Base-by-base conservation (phyloP, 2,329 filamentous ascomycete species). In the Alternaria alternata region DNA sequence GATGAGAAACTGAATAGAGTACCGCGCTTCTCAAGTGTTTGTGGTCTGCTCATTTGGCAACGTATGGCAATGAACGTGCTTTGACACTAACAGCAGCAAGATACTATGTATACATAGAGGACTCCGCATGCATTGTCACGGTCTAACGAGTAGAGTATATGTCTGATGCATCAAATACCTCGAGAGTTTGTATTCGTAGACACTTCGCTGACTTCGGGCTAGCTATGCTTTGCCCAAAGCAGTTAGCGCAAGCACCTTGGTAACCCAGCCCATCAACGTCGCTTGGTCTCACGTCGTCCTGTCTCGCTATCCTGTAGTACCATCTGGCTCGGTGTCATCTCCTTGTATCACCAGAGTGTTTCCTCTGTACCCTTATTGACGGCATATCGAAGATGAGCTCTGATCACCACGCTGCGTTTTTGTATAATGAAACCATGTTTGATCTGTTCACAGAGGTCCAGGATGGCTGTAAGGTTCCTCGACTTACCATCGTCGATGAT, bases 181-280 rank as follows among this genome's bases (percentile, higher is more conserved):
- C 12, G 9, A 42, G 5, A 18, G 11, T 20, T 8, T 2, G 1
- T n/a, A 39, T 22, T 22, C 18, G 5, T 42, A 42, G 5, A 42
- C 20, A 39, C 38, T 20, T 20, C 38, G 8, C n/a, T 11, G 6
- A 22, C 39, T 42, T 18, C 39, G 20, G 11, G 18, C 20, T 42
- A 42, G 18, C 11, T 22, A 18, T 22, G 39, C 9, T 22, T 9
- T 9, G 9, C 39, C 39, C 1, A 42, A 42, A 42, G 39, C 11
- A 20, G 39, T 24, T 42, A 24, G 39, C 30, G 38, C 44, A 55
- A 43, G 44, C 55, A 59, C 51, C 57, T 59, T 49, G 52, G 57
- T 59, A 49, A 55, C 51, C 57, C 52, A 30, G 44, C 34, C 30
- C 32, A n/a, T 43, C 28, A 24, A 30, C 57, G n/a, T 48, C 34